These are phyloP conservation scores for Colletotrichum higginsianum DNA, from an alignment of 2,329 filamentous ascomycete genomes.

Conservation along the genomic window DNA sequence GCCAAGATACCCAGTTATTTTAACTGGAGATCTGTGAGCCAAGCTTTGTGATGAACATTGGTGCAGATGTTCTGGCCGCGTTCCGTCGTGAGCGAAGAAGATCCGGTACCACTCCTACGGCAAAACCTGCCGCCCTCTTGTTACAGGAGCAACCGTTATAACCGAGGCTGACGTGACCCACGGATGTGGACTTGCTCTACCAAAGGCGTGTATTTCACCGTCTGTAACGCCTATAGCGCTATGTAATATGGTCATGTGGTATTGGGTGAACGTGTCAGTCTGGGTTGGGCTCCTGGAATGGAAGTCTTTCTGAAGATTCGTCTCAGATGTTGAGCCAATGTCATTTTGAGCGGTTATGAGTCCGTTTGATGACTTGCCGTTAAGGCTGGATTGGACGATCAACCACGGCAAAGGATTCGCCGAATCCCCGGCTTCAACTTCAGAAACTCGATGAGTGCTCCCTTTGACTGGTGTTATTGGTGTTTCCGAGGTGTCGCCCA, in stretches of 20 bases:
- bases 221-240: slow-evolving; percentile 12
- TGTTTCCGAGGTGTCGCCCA: slow-evolving; percentile 11
- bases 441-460: slow-evolving; percentile 1
- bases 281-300: background rate
- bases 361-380: slow-evolving; percentile 6
- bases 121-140: slow-evolving; percentile 32
- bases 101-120: slow-evolving; percentile 12
- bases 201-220: background rate
- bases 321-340: background rate
- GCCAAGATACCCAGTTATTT: background rate
- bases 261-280: slow-evolving; percentile 1
- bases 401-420: background rate
- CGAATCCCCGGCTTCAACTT: too few relatives aligned
- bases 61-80: background rate
- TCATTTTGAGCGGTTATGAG: slow-evolving; percentile 10
- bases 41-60: background rate
- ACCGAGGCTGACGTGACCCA: background rate
- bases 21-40: background rate
- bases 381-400: slow-evolving; percentile 18
- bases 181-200: background rate
- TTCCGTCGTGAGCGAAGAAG: background rate
- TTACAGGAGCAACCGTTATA: slow-evolving; percentile 13
- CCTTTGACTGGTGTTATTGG: background rate
- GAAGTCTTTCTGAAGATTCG: background rate
- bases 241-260: background rate